Base-by-base conservation (phyloP, 1,284 basidiomycete species). In the Ganoderma sp. region DNA sequence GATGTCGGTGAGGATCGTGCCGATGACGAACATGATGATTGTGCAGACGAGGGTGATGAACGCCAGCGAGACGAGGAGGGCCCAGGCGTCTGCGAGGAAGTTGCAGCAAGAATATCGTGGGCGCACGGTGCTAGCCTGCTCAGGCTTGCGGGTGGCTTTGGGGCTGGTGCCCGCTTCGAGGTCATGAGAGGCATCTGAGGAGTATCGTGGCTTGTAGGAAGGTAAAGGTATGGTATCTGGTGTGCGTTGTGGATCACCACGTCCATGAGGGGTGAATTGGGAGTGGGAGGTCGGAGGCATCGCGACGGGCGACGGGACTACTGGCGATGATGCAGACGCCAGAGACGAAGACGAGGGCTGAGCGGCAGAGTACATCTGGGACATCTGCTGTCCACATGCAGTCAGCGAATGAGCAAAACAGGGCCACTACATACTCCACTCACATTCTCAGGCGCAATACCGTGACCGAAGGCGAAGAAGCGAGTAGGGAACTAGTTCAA, bases 31-130 rank as follows among this genome's bases (percentile, higher is more conserved):
- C 8, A 58, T 39, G 34, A 58, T 0, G 56, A 58, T 58, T 7
- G 56, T 58, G 56, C 56, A 58, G 56, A n/a, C 37, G 34, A 58
- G 56, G 19, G 56, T 19, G 15, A 39, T 39, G 37, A 58, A 58
- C 34, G 34, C 32, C 19, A 58, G 7, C 10, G 56, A 37, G 10
- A 58, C 34, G 56, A 58, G 1, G 6, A 58, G 32, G 19, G 34
- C 4, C 56, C 56, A 58, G 34, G 19, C n/a, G 34, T 37, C 37
- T 19, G 19, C 2, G 56, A 58, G 32, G 56, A 39, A 7, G 32
- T 39, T 22, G 9, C 56, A 9, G 19, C 37, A 39, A 1, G 56
- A 58, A 7, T 37, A 37, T 14, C 34, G 19, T 19, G 56, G 19
- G 5, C 34, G 34, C 9, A 8, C 4, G 19, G 56, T 10, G 32